Percentiles rank a stretch among this genome's conserved stretches.
phyloP scores from a whole-genome alignment of 805 yeast genomes.

The Saccharomycopsis vini region DNA sequence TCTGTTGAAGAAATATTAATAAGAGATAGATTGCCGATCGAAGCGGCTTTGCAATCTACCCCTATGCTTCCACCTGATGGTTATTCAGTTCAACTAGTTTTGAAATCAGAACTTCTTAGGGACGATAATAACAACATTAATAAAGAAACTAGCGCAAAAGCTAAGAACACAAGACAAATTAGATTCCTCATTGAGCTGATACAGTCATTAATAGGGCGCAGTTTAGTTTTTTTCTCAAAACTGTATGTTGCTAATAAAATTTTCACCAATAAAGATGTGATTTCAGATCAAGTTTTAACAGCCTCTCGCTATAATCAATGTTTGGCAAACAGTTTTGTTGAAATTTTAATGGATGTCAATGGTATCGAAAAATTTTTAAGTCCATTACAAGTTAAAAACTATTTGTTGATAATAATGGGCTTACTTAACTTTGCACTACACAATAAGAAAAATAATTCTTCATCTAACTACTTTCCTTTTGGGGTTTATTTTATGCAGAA shows the following conservation, averaged over 20 bases:
- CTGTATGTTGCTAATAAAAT: not conserved
- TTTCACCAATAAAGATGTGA: not conserved
- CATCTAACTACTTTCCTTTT: constrained; percentile 29
- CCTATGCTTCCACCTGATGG: constrained; percentile 33
- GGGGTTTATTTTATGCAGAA: constrained; percentile 43
- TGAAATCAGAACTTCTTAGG: constrained; percentile 19
- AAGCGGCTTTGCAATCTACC: constrained; percentile 36
- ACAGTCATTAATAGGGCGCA: constrained; percentile 9
- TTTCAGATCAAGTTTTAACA: not conserved
- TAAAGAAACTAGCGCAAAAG: constrained; percentile 46
- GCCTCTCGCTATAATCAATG: not conserved
- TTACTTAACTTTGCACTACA: constrained; percentile 29
- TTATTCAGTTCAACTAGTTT: constrained; percentile 38
- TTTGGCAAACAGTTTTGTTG: constrained; percentile 21
- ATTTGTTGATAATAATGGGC: constrained; percentile 30
- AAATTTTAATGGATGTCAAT: constrained; percentile 6
- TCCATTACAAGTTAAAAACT: constrained; percentile 20
- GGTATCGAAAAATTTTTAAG: not conserved
- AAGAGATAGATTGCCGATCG: constrained; percentile 39
- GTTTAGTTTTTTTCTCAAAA: not conserved
- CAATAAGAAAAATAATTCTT: constrained; percentile 25
- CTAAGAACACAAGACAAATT: constrained; percentile 51
- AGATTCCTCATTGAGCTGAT: constrained; percentile 34
- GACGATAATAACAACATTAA: not conserved
- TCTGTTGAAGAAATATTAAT: constrained; percentile 50